Percentiles rank a stretch among this genome's conserved stretches.
Evolutionary conservation across 2,329 filamentous ascomycete species (phyloP).

Genomic region (Trichoderma citrinoviride): DNA sequence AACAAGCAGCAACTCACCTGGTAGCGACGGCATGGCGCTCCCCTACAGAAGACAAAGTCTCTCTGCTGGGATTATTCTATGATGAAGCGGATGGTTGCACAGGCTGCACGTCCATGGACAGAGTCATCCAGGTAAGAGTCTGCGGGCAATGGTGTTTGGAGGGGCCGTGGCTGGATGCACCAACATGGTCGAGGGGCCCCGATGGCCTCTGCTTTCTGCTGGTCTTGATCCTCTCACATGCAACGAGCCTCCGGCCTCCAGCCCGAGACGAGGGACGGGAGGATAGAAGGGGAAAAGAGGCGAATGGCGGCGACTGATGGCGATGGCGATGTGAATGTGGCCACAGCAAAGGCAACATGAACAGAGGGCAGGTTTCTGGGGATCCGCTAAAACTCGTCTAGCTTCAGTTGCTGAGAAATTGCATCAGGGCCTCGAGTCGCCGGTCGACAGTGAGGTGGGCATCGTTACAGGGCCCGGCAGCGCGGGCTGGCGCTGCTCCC

Average conservation of each 20-base stretch:
- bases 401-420: conserved; percentile 14
- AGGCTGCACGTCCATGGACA: conserved; percentile 13
- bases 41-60: neutral
- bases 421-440: neutral
- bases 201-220: neutral
- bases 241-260: conserved; percentile 14
- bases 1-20: conserved; percentile 42
- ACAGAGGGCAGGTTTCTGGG: neutral
- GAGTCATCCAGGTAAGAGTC: conserved; percentile 30
- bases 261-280: neutral
- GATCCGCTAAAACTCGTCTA: neutral
- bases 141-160: conserved; percentile 38
- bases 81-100: conserved; percentile 9
- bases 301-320: conserved; percentile 1
- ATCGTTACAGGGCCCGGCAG: neutral
- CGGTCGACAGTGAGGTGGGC: too few species aligned
- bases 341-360: neutral
- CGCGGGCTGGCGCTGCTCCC: neutral
- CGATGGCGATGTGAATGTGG: conserved; percentile 25
- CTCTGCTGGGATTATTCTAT: neutral
- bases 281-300: neutral
- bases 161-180: conserved; percentile 36
- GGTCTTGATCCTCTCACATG: conserved; percentile 30
- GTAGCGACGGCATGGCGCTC: conserved; percentile 55
- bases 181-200: conserved; percentile 42